Evolutionary conservation across 2,329 filamentous ascomycete genomes (phyloP).

Genomic region (Lasiodiplodia sp.): DNA sequence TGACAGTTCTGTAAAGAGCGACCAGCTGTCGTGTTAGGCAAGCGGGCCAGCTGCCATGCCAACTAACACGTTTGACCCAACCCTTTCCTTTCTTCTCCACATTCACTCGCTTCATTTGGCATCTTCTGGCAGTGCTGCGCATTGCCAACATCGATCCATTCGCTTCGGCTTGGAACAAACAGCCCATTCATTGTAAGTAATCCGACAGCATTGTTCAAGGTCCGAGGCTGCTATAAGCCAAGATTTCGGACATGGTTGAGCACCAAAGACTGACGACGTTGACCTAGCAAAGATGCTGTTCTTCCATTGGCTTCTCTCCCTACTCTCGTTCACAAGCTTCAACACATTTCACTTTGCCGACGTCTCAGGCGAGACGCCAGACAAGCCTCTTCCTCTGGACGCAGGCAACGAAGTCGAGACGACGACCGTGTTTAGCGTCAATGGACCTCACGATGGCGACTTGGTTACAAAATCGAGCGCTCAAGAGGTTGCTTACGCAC

Average conservation of each 20-base stretch:
- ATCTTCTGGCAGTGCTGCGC: too few species aligned
- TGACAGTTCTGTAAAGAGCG: not conserved
- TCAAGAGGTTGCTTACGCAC: not conserved
- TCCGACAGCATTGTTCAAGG: too few species aligned
- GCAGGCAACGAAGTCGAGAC: not conserved
- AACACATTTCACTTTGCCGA: not conserved
- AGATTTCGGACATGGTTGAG: not conserved
- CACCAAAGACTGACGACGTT: not conserved
- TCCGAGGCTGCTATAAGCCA: too few species aligned
- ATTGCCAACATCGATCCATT: too few species aligned
- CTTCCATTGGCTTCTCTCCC: not conserved
- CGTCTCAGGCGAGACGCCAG: too few species aligned
- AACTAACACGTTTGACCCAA: too few species aligned
- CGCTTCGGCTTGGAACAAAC: too few species aligned
- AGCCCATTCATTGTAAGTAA: too few species aligned
- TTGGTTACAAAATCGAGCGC: not conserved
- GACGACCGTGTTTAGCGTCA: not conserved
- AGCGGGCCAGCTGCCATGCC: too few species aligned
- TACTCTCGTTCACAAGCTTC: not conserved
- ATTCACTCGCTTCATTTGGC: too few species aligned
- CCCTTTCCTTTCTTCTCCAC: too few species aligned
- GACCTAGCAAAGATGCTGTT: not conserved
- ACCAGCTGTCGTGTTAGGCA: not conserved
- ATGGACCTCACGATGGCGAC: not conserved
- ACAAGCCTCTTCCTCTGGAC: not conserved